Evolutionary conservation across 225 moss, liverwort and hornwort species (phyloP).

Genomic region (Climacium dendroides): DNA sequence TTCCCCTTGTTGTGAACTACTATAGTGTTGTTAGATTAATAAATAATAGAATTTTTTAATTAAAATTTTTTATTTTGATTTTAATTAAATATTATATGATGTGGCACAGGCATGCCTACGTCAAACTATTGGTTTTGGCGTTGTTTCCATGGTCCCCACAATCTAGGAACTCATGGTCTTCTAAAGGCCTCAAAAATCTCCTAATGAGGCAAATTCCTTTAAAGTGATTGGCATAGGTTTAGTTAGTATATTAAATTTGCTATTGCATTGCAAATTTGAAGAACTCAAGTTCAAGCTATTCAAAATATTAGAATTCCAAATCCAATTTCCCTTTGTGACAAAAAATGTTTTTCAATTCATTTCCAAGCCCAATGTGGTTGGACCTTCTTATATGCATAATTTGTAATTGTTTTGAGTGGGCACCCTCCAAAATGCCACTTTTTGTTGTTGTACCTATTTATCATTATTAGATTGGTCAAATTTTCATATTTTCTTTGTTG

Average conservation of each 20-base stretch:
- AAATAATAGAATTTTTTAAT: too few species aligned
- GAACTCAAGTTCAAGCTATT: neutral
- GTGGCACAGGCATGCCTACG: too few species aligned
- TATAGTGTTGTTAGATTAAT: too few species aligned
- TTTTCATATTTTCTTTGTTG: neutral
- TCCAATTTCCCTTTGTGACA: fast-evolving
- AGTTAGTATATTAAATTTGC: neutral
- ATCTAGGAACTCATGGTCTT: too few species aligned
- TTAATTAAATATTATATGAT: too few species aligned
- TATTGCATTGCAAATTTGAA: neutral
- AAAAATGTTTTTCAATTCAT: neutral
- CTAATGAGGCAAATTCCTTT: too few species aligned
- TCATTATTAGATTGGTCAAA: neutral
- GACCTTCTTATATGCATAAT: neutral
- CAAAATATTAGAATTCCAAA: neutral
- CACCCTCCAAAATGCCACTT: fast-evolving
- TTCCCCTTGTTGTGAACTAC: too few species aligned
- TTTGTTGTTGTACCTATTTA: neutral
- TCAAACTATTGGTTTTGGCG: too few species aligned
- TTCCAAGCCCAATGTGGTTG: fast-evolving
- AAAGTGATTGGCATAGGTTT: fast-evolving
- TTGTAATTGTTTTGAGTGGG: neutral
- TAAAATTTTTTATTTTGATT: too few species aligned
- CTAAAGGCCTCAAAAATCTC: too few species aligned
- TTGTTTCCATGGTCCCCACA: too few species aligned